These are phyloP conservation scores for Sphagnum contortum DNA, from an alignment of 225 moss, liverwort and hornwort genomes.

Conservation along the genomic window DNA sequence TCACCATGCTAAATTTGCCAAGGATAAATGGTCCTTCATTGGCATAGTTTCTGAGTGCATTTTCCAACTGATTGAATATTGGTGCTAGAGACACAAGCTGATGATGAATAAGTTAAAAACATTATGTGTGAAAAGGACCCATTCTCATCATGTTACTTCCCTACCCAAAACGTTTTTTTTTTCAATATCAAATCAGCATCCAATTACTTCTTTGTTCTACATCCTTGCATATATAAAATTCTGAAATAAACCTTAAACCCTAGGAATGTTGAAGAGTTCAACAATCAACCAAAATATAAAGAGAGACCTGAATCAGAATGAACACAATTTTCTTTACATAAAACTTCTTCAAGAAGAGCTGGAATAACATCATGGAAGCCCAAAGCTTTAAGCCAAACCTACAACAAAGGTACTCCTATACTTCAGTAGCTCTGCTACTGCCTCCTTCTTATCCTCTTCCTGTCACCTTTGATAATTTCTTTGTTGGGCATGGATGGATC, in stretches of 20 bases:
- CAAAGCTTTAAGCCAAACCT: conserved; percentile 21
- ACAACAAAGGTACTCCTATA: conserved; percentile 21
- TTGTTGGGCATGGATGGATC: too few relatives aligned
- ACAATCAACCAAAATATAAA: too few relatives aligned
- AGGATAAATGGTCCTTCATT: conserved; percentile 41
- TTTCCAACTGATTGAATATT: conserved; percentile 32
- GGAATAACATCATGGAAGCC: conserved; percentile 32
- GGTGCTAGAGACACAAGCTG: neutral
- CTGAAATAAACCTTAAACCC: too few relatives aligned
- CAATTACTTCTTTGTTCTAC: too few relatives aligned
- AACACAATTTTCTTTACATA: conserved; percentile 8
- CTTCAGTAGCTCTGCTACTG: conserved; percentile 24
- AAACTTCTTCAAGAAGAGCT: conserved; percentile 17
- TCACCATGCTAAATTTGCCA: conserved; percentile 31
- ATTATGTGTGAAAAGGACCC: too few relatives aligned
- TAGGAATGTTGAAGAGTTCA: too few relatives aligned
- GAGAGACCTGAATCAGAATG: too few relatives aligned
- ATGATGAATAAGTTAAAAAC: too few relatives aligned
- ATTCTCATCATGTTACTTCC: too few relatives aligned
- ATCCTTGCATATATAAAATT: too few relatives aligned
- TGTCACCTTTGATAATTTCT: conserved; percentile 3
- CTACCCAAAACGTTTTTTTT: too few relatives aligned
- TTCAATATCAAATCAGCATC: too few relatives aligned
- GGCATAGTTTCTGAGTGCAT: conserved; percentile 22
- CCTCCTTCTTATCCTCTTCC: conserved; percentile 30